phyloP scores from a whole-genome alignment of 177 flowering plant species.

The Vitis hybrid region DNA sequence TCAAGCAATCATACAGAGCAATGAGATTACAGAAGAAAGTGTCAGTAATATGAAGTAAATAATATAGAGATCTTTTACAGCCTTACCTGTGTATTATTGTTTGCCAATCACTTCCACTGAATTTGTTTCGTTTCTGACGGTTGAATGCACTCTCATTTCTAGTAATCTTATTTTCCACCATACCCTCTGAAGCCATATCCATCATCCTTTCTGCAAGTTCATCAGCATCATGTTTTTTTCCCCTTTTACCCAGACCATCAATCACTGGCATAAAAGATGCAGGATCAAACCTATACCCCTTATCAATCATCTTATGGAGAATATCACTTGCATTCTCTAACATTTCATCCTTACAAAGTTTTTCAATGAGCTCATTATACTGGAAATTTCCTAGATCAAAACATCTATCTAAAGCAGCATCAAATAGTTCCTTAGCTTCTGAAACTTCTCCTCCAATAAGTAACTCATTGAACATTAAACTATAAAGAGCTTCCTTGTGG shows the following conservation, averaged over 20 bases:
- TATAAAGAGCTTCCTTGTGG: constrained; percentile 65
- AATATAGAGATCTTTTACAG: neutral
- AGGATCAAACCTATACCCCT: constrained; percentile 69
- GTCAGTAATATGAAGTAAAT: neutral
- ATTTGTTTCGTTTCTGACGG: constrained; percentile 23
- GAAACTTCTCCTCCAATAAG: constrained; percentile 52
- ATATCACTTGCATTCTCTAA: constrained; percentile 54
- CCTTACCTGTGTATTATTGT: constrained; percentile 72
- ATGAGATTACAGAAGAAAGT: neutral
- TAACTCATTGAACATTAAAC: constrained; percentile 71
- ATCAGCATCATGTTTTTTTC: constrained; percentile 74
- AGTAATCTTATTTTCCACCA: constrained; percentile 27
- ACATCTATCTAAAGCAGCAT: constrained; percentile 53
- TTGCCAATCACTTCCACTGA: constrained; percentile 53
- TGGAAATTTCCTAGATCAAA: constrained; percentile 55
- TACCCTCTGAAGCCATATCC: constrained; percentile 61
- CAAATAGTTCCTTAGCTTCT: constrained; percentile 63
- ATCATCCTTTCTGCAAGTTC: constrained; percentile 78
- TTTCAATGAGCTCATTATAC: constrained; percentile 65
- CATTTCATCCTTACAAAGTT: constrained; percentile 58
- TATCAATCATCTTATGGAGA: constrained; percentile 57
- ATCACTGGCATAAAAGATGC: constrained; percentile 88
- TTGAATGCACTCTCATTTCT: constrained; percentile 18
- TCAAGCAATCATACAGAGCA: neutral
- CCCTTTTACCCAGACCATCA: constrained; percentile 65